phyloP scores from a whole-genome alignment of 495 filamentous ascomycete genomes.

The Barbatosphaeria neglecta region DNA sequence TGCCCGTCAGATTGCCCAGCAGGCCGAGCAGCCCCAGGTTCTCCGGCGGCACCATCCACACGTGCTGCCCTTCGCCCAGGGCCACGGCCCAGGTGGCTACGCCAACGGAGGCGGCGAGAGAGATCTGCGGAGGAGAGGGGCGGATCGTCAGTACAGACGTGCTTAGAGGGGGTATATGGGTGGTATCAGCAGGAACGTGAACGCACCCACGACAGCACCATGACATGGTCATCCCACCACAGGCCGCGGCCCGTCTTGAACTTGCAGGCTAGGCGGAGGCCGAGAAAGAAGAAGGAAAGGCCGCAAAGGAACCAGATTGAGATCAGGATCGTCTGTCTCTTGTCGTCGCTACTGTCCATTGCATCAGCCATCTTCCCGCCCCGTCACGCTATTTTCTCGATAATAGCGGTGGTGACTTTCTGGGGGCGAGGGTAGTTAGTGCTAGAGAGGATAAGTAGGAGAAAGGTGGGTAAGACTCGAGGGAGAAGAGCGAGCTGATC shows the following conservation, averaged over 20 bases:
- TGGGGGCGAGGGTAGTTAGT: no score
- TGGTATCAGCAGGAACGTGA: neutral
- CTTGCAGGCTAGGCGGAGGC: constrained; percentile 21
- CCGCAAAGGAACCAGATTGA: constrained; percentile 14
- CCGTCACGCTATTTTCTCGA: neutral
- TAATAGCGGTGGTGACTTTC: neutral
- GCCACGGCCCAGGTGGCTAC: constrained; percentile 11
- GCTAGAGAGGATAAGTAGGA: no score
- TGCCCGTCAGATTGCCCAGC: constrained; percentile 13
- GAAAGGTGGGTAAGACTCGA: no score
- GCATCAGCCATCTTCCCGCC: neutral
- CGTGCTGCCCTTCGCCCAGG: constrained; percentile 17
- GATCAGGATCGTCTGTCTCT: constrained; percentile 8
- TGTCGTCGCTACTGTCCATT: constrained; percentile 6
- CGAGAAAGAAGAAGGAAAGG: constrained; percentile 15
- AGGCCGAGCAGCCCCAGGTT: constrained; percentile 10
- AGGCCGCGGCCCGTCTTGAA: constrained; percentile 9
- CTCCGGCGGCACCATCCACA: constrained; percentile 7
- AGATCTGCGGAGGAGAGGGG: constrained; percentile 2
- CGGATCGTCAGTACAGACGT: neutral
- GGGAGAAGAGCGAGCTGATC: no score
- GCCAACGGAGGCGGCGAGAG: constrained; percentile 9
- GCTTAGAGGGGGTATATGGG: neutral
- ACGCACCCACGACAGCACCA: constrained; percentile 22
- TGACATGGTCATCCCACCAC: constrained; percentile 28